Percentiles rank a stretch among this genome's conserved stretches.
Conservation (phyloP, 768 basidiomycete species). For the Collybia sp. region DNA sequence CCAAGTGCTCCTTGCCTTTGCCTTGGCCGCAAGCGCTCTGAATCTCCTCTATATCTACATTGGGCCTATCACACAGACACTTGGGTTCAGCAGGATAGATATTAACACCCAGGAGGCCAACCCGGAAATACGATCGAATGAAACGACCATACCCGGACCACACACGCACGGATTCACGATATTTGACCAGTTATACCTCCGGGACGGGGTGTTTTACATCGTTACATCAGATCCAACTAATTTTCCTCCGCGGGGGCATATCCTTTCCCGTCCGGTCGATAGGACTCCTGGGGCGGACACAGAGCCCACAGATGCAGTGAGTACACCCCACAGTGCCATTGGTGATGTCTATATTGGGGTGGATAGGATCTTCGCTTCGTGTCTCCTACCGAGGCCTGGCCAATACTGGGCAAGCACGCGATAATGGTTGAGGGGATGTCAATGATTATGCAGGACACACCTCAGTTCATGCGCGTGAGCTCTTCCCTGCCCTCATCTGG, state of each 20-base stretch:
- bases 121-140: background rate
- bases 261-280: conserved; percentile 27
- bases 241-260: conserved; percentile 41
- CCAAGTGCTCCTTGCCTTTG: no score
- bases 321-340: background rate
- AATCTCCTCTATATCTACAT: no score
- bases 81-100: no score
- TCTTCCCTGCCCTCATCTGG: background rate
- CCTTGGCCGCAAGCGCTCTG: no score
- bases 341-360: background rate
- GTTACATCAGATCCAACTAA: conserved; percentile 35
- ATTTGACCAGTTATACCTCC: conserved; percentile 68
- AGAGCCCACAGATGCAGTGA: conserved; percentile 24
- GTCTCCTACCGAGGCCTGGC: conserved; percentile 7
- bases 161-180: conserved; percentile 71
- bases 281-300: conserved; percentile 12
- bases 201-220: conserved; percentile 67
- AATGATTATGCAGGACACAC: conserved; percentile 15
- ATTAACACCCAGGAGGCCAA: no score
- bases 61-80: no score
- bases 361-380: conserved; percentile 15
- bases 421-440: conserved; percentile 12
- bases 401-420: conserved; percentile 11
- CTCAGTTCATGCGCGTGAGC: conserved; percentile 18
- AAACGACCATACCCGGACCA: conserved; percentile 25